phyloP scores from a whole-genome alignment of 2,329 filamentous ascomycete species.

The Trichoderma harzianum region DNA sequence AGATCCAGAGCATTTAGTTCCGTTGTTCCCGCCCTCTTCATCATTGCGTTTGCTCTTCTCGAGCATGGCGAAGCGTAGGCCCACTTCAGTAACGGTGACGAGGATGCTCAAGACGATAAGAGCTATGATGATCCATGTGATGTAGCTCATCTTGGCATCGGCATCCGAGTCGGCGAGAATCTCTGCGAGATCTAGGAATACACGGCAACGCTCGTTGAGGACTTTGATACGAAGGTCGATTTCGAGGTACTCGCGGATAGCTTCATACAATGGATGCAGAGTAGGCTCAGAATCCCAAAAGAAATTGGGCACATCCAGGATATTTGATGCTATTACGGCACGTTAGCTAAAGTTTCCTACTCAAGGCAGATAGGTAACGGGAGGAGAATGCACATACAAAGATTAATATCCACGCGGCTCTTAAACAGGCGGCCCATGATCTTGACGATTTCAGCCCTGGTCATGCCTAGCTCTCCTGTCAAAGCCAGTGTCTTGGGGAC shows the following conservation, averaged over 20 bases:
- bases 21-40: slow-evolving; percentile 19
- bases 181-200: slow-evolving; percentile 94
- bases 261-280: slow-evolving; percentile 87
- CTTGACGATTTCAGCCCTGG: slow-evolving; percentile 83
- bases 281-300: slow-evolving; percentile 98
- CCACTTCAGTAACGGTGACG: slow-evolving; percentile 86
- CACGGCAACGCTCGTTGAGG: slow-evolving; percentile 91
- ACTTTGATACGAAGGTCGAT: slow-evolving; percentile 95
- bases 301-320: slow-evolving; percentile 93
- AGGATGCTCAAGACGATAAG: slow-evolving; percentile 88
- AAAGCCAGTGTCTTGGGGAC: slow-evolving; percentile 85
- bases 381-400: slow-evolving; percentile 62
- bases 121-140: slow-evolving; percentile 97
- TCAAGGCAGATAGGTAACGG: no score
- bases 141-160: slow-evolving; percentile 90
- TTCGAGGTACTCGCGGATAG: slow-evolving; percentile 94
- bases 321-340: slow-evolving; percentile 66
- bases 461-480: slow-evolving; percentile 89
- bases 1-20: slow-evolving; percentile 9
- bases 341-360: not conserved
- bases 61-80: slow-evolving; percentile 78
- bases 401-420: slow-evolving; percentile 92
- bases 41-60: slow-evolving; percentile 27
- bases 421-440: slow-evolving; percentile 90
- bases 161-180: slow-evolving; percentile 90